phyloP scores from a whole-genome alignment of 768 basidiomycete species.

The Strobilomyces dryophilus region DNA sequence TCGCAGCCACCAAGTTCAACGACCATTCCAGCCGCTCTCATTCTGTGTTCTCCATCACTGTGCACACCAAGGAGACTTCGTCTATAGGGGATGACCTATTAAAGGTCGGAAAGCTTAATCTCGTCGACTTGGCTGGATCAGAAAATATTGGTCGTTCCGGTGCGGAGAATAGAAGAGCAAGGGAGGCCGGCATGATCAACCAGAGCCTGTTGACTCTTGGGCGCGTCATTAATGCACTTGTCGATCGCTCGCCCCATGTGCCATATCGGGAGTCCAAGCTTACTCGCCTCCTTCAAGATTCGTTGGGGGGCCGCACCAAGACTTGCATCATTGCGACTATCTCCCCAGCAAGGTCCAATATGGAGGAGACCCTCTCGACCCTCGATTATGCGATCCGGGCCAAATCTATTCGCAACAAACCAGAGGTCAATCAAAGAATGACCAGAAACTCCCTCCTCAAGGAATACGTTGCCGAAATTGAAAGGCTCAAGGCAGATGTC shows the following conservation, averaged over 20 bases:
- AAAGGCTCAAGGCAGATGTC: slow-evolving; percentile 85
- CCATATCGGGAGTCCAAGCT: slow-evolving; percentile 98
- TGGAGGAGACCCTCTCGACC: slow-evolving; percentile 97
- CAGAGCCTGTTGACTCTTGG: slow-evolving; percentile 96
- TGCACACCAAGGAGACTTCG: slow-evolving; percentile 84
- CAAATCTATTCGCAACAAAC: slow-evolving; percentile 92
- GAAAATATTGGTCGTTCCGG: slow-evolving; percentile 97
- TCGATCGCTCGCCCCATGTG: slow-evolving; percentile 87
- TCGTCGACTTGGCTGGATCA: slow-evolving; percentile 95
- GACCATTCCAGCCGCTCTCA: slow-evolving; percentile 97
- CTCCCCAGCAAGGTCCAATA: slow-evolving; percentile 87
- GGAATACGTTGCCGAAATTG: slow-evolving; percentile 92
- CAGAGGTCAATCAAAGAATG: slow-evolving; percentile 93
- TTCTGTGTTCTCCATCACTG: slow-evolving; percentile 94
- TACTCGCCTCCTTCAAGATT: slow-evolving; percentile 96
- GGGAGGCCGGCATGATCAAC: slow-evolving; percentile 99
- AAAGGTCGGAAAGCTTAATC: slow-evolving; percentile 91
- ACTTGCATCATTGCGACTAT: slow-evolving; percentile 97
- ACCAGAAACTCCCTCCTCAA: slow-evolving; percentile 88
- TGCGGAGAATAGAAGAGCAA: slow-evolving; percentile 89
- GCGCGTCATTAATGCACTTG: slow-evolving; percentile 92
- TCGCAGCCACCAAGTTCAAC: slow-evolving; percentile 96
- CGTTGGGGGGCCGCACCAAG: slow-evolving; percentile 95
- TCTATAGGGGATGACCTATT: slow-evolving; percentile 81
- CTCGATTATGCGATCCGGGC: slow-evolving; percentile 95